Evolutionary conservation across 306 rosid species (phyloP), one percentile per base, ranked within the genome.

Genomic region (Astragalus glycyphyllos): DNA sequence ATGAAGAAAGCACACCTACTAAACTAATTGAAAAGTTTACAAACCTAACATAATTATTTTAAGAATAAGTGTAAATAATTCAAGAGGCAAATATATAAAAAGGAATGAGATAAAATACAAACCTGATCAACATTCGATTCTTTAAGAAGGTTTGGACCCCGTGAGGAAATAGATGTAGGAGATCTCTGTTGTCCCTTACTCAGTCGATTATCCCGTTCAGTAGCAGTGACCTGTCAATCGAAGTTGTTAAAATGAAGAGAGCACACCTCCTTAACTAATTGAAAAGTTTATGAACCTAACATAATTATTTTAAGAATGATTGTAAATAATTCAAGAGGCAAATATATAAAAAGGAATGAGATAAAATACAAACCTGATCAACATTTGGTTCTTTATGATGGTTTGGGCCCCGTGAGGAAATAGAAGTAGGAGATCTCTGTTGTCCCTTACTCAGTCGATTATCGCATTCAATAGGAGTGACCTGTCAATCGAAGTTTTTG

Each of bases 391-490:
- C 72, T 76, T 50, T 76, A 60, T 77, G 57, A 44, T 70, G 77
- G 35, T 67, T 48, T 72, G 47, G 65, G 74, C 71, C 37, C 4
- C 73, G 84, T 41, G 83, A 31, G n/a, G 67, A 81, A 50, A 78
- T 55, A 31, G 55, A 38, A 61, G 85, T 69, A 67, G 84, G 83
- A 73, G 80, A 75, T 71, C 82, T 78, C 53, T 58, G 83, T 46
- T 62, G 84, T 64, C 45, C 58, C 77, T 72, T 84, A 2, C 68
- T 72, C 11, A 84, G 77, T 56, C 42, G 83, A 53, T 9, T 15
- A 1, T 80, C 65, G 91, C 91, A 86, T 51, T 89, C 82, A 12
- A 4, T 10, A 70, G 61, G 68, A 61, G 84, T 17, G 42, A 85
- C 54, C 95, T 88, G 89, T 58, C 45, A 42, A 42, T 42, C 48